phyloP scores from a whole-genome alignment of 169 alveolate species.

The Babesia bigemina region DNA sequence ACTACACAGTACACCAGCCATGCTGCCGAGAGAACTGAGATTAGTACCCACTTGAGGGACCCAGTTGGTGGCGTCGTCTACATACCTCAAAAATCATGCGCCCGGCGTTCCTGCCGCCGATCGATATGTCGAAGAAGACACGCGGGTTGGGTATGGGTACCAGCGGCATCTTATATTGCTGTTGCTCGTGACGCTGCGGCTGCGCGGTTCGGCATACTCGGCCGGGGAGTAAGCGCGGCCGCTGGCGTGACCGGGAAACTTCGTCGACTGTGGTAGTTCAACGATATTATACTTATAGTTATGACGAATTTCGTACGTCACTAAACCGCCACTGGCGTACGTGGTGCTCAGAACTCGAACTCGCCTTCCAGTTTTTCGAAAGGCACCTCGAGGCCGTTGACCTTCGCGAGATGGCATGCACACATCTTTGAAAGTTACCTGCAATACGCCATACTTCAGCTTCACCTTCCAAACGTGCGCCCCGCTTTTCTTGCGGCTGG shows the following conservation, averaged over 20 bases:
- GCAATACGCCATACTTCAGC: constrained; percentile 60
- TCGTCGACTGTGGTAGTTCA: neutral
- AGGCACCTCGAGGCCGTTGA: constrained; percentile 64
- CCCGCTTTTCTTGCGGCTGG: constrained; percentile 62
- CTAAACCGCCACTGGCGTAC: neutral
- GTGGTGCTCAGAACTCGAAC: constrained; percentile 55
- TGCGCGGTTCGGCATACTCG: neutral
- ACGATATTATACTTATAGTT: neutral
- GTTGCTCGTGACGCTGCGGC: neutral
- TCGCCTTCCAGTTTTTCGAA: constrained; percentile 71
- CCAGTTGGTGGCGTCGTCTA: neutral
- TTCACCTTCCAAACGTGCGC: constrained; percentile 61
- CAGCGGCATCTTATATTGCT: constrained; percentile 46
- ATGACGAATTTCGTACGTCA: neutral
- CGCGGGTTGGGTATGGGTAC: constrained; percentile 79
- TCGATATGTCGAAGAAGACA: constrained; percentile 77
- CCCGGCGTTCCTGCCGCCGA: constrained; percentile 82
- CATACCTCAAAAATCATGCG: constrained; percentile 78
- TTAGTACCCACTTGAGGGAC: neutral
- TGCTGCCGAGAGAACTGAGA: neutral
- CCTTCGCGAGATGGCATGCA: constrained; percentile 5
- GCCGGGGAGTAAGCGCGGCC: neutral
- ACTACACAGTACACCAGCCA: neutral
- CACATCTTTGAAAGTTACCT: constrained; percentile 28
- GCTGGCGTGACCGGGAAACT: neutral